Conservation (phyloP, 2,329 filamentous ascomycete species). For the Arthrobotrys conoides region DNA sequence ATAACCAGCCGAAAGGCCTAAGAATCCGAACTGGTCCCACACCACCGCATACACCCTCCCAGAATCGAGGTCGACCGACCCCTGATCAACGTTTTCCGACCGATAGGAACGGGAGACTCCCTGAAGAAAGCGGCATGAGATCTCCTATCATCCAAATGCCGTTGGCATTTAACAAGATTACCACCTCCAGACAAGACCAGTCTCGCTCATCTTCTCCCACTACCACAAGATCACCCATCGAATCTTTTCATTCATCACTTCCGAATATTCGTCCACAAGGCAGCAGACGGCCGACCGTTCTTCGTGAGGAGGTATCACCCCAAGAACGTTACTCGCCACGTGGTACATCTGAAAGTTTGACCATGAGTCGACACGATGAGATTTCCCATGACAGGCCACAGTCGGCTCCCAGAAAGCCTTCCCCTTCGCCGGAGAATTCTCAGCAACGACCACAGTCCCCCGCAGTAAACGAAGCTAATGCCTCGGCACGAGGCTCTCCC, state of each 20-base stretch:
- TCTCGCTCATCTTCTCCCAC: conserved; percentile 56
- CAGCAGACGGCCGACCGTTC: conserved; percentile 53
- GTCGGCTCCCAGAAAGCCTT: conserved; percentile 37
- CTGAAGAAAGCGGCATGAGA: conserved; percentile 54
- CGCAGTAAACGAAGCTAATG: conserved; percentile 31
- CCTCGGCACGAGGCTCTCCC: conserved; percentile 38
- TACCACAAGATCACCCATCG: conserved; percentile 54
- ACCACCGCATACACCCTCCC: conserved; percentile 56
- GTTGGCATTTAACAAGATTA: conserved; percentile 60
- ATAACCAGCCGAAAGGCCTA: conserved; percentile 53
- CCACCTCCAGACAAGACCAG: conserved; percentile 56
- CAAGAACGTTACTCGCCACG: conserved; percentile 43
- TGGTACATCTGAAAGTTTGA: conserved; percentile 44
- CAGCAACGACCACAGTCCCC: conserved; percentile 53
- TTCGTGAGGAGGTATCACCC: conserved; percentile 51
- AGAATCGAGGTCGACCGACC: conserved; percentile 47
- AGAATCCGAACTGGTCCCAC: conserved; percentile 60
- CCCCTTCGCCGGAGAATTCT: conserved; percentile 35
- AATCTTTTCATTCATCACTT: conserved; percentile 52
- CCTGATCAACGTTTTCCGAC: conserved; percentile 55
- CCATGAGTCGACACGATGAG: conserved; percentile 47
- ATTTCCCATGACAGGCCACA: conserved; percentile 25
- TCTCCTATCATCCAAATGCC: conserved; percentile 61
- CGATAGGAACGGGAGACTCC: conserved; percentile 54
- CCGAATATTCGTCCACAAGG: conserved; percentile 47